Base-by-base conservation (phyloP, 345 rosid genomes). In the Eucalyptus tenuipes region DNA sequence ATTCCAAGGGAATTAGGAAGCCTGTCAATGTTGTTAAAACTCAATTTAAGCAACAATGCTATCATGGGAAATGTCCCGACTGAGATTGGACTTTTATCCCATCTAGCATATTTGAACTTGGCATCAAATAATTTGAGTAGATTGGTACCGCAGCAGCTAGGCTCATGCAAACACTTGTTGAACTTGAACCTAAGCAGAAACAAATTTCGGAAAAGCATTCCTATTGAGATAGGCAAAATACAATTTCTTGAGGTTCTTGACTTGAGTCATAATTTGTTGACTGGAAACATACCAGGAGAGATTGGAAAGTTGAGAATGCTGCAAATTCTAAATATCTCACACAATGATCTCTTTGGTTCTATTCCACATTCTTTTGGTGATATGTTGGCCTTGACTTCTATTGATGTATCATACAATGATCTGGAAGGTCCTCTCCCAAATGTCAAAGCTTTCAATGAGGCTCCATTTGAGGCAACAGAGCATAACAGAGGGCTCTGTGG, bases 131-230 rank as follows among this genome's bases (percentile, higher is more conserved):
- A 10, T 57, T 57, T 57, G 3, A 57, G 64, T 10, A 7, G 6
- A 57, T 57, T 0, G 29, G 5, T 57, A 1, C 29, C 12, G 0
- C 0, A 1, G 6, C 7, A 10, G 3, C 13, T 57, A 24, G 29
- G 64, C 64, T 57, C 5, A 24, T 57, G 64, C 13, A 24, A 11
- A 11, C 10, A 7, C 13, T 57, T 57, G 64, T 10, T 57, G n/a
- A 57, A 6, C n/a, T 57, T 57, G 61, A 55, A 9, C 12, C 4
- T 55, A 13, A 55, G 61, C 3, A 57, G 4, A 24, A 57, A 57
- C 14, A 57, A 57, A 57, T 10, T 57, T 2, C 6, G 5, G 6
- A 5, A 6, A 57, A 24, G 3, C n/a, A 57, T 57, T 57, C 64
- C 64, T 57, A 29, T 0, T 2, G 7, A 57, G 2, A 57, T 57